Evolutionary conservation across 495 filamentous ascomycete genomes (phyloP).

Genomic region (Durotheca rogersii): DNA sequence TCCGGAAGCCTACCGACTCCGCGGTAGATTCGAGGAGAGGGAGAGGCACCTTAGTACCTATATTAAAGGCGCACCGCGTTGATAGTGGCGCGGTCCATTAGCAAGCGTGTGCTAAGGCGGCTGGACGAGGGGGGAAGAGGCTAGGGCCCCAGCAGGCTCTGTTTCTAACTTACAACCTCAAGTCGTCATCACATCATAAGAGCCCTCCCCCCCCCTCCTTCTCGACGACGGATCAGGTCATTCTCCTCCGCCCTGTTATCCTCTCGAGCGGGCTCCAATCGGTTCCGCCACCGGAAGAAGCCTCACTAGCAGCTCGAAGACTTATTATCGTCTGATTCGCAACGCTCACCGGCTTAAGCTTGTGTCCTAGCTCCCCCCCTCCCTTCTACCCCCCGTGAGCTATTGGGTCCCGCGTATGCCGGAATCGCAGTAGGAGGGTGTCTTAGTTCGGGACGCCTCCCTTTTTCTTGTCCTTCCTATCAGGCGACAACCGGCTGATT

Average conservation of each 20-base stretch:
- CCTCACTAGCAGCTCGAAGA: constrained; percentile 18
- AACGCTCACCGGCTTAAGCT: constrained; percentile 6
- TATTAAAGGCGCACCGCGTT: constrained; percentile 2
- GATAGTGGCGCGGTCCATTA: constrained; percentile 9
- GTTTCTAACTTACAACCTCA: constrained; percentile 4
- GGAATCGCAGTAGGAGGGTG: neutral
- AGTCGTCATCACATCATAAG: constrained; percentile 27
- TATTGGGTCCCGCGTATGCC: no score
- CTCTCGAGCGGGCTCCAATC: constrained; percentile 27
- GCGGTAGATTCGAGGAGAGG: neutral
- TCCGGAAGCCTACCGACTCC: neutral
- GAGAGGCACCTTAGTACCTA: neutral
- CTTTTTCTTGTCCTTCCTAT: neutral
- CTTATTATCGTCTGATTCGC: constrained; percentile 26
- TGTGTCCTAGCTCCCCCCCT: no score
- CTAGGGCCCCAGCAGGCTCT: constrained; percentile 10
- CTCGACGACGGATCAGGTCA: constrained; percentile 2
- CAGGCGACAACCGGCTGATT: neutral
- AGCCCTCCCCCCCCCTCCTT: no score
- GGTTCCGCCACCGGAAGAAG: constrained; percentile 23
- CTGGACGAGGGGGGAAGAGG: constrained; percentile 11
- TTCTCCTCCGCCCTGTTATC: constrained; percentile 21
- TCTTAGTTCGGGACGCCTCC: neutral
- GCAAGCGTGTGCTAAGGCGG: constrained; percentile 6
- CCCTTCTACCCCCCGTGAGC: constrained; percentile 5